phyloP scores from a whole-genome alignment of 306 rosid genomes.

The Abrus precatorius region DNA sequence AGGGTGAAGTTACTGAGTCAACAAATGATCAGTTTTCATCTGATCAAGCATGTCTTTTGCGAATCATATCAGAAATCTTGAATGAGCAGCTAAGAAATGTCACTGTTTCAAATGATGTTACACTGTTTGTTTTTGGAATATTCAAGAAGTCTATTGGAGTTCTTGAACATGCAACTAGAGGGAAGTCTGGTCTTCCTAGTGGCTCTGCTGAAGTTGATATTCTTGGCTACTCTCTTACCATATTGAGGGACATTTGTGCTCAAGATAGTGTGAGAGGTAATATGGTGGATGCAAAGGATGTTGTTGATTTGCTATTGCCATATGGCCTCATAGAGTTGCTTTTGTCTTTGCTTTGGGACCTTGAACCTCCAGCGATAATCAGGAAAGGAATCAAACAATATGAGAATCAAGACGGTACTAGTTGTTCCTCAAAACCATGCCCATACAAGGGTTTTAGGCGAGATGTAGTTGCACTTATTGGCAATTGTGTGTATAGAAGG shows the following conservation, averaged over 20 bases:
- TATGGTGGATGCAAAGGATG: constrained; percentile 49
- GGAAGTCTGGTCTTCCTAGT: constrained; percentile 71
- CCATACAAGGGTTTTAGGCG: constrained; percentile 76
- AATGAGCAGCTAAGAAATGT: constrained; percentile 62
- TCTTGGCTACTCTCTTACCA: constrained; percentile 76
- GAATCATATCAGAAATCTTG: constrained; percentile 60
- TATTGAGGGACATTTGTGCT: constrained; percentile 82
- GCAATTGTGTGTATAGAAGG: constrained; percentile 72
- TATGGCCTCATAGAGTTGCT: constrained; percentile 64
- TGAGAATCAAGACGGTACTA: constrained; percentile 48
- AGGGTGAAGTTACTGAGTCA: constrained; percentile 35
- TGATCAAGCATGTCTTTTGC: constrained; percentile 67
- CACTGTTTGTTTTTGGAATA: constrained; percentile 59
- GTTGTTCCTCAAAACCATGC: constrained; percentile 45
- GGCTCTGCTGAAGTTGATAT: constrained; percentile 61
- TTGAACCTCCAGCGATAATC: constrained; percentile 77
- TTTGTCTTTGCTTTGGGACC: constrained; percentile 66
- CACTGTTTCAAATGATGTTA: constrained; percentile 54
- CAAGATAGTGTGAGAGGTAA: constrained; percentile 44
- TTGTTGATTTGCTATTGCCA: constrained; percentile 62
- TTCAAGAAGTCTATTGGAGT: constrained; percentile 64
- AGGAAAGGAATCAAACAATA: constrained; percentile 63
- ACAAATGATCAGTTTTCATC: constrained; percentile 42
- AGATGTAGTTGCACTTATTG: constrained; percentile 74
- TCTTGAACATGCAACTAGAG: constrained; percentile 47